Evolutionary conservation across 73 alveolate genomes (phyloP).

Genomic region (Halteria grandinella): DNA sequence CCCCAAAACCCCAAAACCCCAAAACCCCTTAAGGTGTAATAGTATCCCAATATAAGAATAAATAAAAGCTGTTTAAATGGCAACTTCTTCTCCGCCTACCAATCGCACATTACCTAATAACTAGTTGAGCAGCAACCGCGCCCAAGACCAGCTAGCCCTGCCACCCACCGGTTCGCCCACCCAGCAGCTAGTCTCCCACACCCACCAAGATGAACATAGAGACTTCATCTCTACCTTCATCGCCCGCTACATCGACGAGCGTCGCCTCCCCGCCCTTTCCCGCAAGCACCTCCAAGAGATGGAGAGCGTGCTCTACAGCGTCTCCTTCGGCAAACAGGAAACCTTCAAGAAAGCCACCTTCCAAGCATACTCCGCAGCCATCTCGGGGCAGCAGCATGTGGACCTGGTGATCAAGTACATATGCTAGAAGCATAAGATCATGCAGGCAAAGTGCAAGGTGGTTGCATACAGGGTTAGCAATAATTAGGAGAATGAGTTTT

Average conservation of each 20-base stretch:
- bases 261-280: no score
- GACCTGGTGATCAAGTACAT: slow-evolving; percentile 50
- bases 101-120: no score
- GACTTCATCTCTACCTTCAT: neutral
- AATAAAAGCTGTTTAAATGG: no score
- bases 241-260: neutral
- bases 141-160: no score
- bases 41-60: no score
- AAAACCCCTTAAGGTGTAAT: no score
- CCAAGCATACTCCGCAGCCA: slow-evolving; percentile 75
- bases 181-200: no score
- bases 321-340: slow-evolving; percentile 50
- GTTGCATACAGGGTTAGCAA: slow-evolving; percentile 58
- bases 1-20: no score
- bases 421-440: slow-evolving; percentile 41
- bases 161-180: no score
- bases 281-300: no score
- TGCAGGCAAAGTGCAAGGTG: slow-evolving; percentile 44
- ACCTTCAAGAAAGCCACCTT: slow-evolving; percentile 52
- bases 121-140: no score
- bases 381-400: slow-evolving; percentile 52
- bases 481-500: neutral
- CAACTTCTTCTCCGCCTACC: no score
- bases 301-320: slow-evolving; percentile 66
- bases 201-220: neutral